phyloP scores from a whole-genome alignment of 1,139 yeast genomes.

The Debaryomycetaceae sp. region DNA sequence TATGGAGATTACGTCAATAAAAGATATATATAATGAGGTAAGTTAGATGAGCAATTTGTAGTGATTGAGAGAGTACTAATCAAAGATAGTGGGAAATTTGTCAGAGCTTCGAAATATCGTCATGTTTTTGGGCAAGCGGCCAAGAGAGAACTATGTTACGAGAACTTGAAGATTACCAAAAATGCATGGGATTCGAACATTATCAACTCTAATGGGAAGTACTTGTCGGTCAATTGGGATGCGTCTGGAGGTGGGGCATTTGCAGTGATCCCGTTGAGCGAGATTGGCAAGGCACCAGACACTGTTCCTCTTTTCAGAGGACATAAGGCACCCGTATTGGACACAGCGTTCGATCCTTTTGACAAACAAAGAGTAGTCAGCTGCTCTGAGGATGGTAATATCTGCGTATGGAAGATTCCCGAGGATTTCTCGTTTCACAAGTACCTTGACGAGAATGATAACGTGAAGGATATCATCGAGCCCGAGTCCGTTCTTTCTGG shows the following conservation, averaged over 20 bases:
- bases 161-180: constrained; percentile 77
- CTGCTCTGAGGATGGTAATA: constrained; percentile 88
- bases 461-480: constrained; percentile 59
- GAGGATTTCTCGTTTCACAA: constrained; percentile 67
- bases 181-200: constrained; percentile 97
- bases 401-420: constrained; percentile 86
- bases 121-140: constrained; percentile 93
- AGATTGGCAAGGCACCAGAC: constrained; percentile 94
- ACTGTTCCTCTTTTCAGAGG: constrained; percentile 91
- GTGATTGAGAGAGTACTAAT: constrained; percentile 1
- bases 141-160: constrained; percentile 85
- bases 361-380: constrained; percentile 73
- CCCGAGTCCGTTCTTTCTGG: constrained; percentile 74
- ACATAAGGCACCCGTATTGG: constrained; percentile 91
- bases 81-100: constrained; percentile 72
- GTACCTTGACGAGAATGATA: constrained; percentile 57
- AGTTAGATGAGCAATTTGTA: constrained; percentile 1
- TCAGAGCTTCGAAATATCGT: constrained; percentile 93
- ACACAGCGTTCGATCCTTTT: constrained; percentile 92
- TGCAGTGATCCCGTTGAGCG: constrained; percentile 82
- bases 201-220: constrained; percentile 75
- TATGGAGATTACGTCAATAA: background rate
- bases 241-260: constrained; percentile 97
- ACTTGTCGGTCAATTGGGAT: constrained; percentile 85
- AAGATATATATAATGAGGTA: constrained; percentile 5